Evolutionary conservation across 352 stramenopile species (phyloP).

Genomic region (Phytophthora aleatoria): DNA sequence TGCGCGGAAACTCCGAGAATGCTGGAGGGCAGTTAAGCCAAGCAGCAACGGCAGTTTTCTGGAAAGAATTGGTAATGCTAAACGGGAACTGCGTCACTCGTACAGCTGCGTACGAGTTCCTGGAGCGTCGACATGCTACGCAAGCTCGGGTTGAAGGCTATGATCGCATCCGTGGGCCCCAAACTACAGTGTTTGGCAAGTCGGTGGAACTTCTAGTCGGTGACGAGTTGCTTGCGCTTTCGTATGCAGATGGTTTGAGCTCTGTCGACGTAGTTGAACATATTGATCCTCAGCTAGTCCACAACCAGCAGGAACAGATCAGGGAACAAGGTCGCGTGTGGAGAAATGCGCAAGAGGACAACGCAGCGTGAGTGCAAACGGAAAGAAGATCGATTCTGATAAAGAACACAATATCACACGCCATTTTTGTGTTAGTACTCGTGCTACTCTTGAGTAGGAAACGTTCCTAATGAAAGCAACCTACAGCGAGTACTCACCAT

Average conservation of each 20-base stretch:
- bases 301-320: conserved; percentile 13
- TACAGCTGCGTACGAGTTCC: conserved; percentile 34
- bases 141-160: conserved; percentile 26
- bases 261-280: neutral
- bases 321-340: conserved; percentile 19
- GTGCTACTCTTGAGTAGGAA: too few relatives aligned
- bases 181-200: conserved; percentile 40
- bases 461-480: too few relatives aligned
- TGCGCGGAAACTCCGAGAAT: conserved; percentile 29
- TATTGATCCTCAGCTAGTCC: conserved; percentile 9
- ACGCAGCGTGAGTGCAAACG: neutral
- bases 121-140: conserved; percentile 44
- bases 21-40: too few relatives aligned
- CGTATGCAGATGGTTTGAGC: conserved; percentile 5
- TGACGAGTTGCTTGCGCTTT: conserved; percentile 30
- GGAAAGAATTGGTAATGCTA: conserved; percentile 46
- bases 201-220: conserved; percentile 27
- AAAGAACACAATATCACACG: conserved; percentile 4
- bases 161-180: conserved; percentile 8
- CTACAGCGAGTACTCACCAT: too few relatives aligned
- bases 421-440: neutral
- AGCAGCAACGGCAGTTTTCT: conserved; percentile 38
- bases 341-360: conserved; percentile 5
- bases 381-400: neutral
- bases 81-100: conserved; percentile 42